Conservation (phyloP, 208 protist genomes). For the Wallacemonas sp. region DNA sequence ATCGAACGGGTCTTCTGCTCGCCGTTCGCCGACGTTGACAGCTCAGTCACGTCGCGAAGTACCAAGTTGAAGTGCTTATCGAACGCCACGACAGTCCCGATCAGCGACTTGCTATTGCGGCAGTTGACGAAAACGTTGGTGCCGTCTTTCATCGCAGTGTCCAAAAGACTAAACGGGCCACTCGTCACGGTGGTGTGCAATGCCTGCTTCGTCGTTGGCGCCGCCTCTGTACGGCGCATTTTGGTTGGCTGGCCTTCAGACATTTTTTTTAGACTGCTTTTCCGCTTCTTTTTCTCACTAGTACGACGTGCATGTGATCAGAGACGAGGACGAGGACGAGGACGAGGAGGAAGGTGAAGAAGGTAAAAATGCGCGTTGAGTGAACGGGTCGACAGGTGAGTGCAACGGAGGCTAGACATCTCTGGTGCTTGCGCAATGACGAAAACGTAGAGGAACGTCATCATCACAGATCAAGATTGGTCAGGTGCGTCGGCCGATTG, state of each 20-base stretch:
- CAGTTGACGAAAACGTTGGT: constrained; percentile 98
- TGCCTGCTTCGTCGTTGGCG: constrained; percentile 51
- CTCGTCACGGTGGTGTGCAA: constrained; percentile 58
- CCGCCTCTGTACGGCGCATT: constrained; percentile 28
- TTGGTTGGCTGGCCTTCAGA: constrained; percentile 38
- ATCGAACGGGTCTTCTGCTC: constrained; percentile 96
- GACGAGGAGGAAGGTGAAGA: constrained; percentile 10
- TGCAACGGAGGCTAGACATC: too few relatives aligned
- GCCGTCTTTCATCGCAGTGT: constrained; percentile 73
- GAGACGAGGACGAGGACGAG: constrained; percentile 5
- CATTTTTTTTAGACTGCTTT: too few relatives aligned
- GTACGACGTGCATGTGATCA: too few relatives aligned
- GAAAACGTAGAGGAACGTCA: too few relatives aligned
- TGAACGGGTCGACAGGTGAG: too few relatives aligned
- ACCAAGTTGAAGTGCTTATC: constrained; percentile 99
- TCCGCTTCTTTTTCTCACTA: too few relatives aligned
- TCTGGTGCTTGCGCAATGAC: too few relatives aligned
- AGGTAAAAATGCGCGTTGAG: too few relatives aligned
- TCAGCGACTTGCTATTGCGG: constrained; percentile 99
- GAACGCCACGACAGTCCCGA: constrained; percentile 98
- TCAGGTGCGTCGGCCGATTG: background rate
- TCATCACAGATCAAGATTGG: constrained; percentile 18
- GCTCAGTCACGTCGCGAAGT: constrained; percentile 88
- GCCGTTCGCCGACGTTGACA: constrained; percentile 88
- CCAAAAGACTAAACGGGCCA: constrained; percentile 82